These are phyloP conservation scores for Tripterygium wilfordii DNA, from an alignment of 177 flowering plant species.

Conservation along the genomic window DNA sequence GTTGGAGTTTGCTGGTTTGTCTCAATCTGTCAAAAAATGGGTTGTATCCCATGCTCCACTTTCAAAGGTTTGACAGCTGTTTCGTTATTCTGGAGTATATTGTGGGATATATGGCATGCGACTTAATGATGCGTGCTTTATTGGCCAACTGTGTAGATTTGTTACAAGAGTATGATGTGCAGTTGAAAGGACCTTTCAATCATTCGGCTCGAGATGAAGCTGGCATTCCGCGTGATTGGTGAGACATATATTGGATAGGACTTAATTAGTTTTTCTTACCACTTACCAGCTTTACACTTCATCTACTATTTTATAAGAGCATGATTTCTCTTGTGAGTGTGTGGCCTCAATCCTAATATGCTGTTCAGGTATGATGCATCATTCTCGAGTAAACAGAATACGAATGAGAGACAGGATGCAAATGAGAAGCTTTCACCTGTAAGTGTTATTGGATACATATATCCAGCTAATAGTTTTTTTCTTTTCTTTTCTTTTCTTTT, in stretches of 20 bases:
- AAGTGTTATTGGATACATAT: conserved; percentile 9
- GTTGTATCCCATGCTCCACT: conserved; percentile 56
- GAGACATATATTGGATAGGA: conserved; percentile 2
- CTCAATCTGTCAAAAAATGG: conserved; percentile 72
- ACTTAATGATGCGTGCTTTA: background rate
- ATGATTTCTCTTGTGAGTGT: background rate
- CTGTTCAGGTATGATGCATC: conserved; percentile 63
- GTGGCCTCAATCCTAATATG: background rate
- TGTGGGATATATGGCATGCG: background rate
- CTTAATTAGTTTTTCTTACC: background rate
- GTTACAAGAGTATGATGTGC: conserved; percentile 66
- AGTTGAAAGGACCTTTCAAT: conserved; percentile 93
- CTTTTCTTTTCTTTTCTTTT: too few species aligned
- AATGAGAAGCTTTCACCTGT: conserved; percentile 60
- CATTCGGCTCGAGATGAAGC: conserved; percentile 87
- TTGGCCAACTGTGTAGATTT: conserved; percentile 54
- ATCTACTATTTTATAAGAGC: background rate
- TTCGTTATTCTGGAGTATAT: background rate
- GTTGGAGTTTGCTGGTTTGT: conserved; percentile 90
- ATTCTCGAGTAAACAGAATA: conserved; percentile 18
- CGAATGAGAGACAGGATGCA: conserved; percentile 19
- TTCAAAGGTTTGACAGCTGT: conserved; percentile 53
- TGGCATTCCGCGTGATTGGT: conserved; percentile 96
- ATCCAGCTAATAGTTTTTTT: too few species aligned
- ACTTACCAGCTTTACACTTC: background rate